Evolutionary conservation across 257 asterid species (phyloP).

Genomic region (Leonotis leonurus): DNA sequence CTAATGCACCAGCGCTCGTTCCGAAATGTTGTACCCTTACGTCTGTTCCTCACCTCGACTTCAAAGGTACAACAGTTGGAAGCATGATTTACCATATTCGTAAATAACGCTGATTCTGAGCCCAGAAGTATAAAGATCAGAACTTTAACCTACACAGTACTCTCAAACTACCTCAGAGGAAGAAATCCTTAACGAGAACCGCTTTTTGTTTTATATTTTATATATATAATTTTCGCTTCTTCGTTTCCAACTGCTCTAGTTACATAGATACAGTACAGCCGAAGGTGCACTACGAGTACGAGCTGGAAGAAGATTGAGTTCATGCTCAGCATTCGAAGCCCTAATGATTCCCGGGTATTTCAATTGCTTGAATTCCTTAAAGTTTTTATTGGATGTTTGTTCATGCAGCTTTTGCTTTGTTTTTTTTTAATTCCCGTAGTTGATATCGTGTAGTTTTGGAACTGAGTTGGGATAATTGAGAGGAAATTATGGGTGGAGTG

Average conservation of each 20-base stretch:
- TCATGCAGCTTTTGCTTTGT: constrained; percentile 2
- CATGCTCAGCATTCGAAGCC: constrained; percentile 17
- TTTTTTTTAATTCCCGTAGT: constrained; percentile 20
- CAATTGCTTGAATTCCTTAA: background rate
- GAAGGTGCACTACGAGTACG: background rate
- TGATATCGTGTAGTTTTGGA: constrained; percentile 10
- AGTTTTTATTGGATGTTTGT: background rate
- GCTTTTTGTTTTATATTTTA: background rate
- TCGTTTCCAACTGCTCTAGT: constrained; percentile 16
- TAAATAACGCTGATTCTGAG: constrained; percentile 17
- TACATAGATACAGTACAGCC: background rate
- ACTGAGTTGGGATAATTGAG: constrained; percentile 20
- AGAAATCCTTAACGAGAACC: constrained; percentile 19
- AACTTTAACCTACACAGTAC: constrained; percentile 27
- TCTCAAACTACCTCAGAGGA: constrained; percentile 11
- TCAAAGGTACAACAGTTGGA: constrained; percentile 17
- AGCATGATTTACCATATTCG: constrained; percentile 11
- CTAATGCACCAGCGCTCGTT: background rate
- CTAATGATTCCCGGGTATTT: constrained; percentile 6
- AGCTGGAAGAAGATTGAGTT: constrained; percentile 4
- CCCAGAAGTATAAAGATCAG: constrained; percentile 15
- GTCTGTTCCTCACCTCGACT: background rate
- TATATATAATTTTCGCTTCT: background rate
- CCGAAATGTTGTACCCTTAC: background rate
- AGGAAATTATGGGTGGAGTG: constrained; percentile 72